phyloP scores from a whole-genome alignment of 306 rosid genomes.

The Vigna angularis region DNA sequence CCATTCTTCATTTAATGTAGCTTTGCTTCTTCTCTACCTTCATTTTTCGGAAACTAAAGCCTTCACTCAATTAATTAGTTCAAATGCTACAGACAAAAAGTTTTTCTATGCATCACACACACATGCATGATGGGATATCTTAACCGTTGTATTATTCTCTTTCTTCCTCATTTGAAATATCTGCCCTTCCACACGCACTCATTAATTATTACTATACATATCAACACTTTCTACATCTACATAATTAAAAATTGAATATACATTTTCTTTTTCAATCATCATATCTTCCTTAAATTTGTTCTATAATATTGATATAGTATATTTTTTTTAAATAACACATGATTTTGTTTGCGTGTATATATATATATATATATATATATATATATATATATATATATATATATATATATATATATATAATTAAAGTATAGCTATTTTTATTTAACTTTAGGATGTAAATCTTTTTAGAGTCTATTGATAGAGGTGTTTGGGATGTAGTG shows the following conservation, averaged over 20 bases:
- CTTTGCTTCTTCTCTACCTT: background rate
- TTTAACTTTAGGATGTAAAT: too few species aligned
- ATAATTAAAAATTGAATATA: background rate
- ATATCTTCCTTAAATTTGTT: background rate
- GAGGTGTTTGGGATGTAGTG: too few species aligned
- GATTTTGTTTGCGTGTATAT: too few species aligned
- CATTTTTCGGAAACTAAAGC: background rate
- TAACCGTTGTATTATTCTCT: slow-evolving; percentile 6
- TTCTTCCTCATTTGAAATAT: background rate
- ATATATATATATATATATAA: too few species aligned
- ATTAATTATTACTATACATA: background rate
- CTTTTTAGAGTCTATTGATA: too few species aligned
- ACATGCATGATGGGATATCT: slow-evolving; percentile 5
- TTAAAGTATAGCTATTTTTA: too few species aligned
- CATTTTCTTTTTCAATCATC: background rate
- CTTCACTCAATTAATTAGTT: slow-evolving; percentile 18
- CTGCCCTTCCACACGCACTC: background rate
- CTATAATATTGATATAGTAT: too few species aligned
- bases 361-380: too few species aligned
- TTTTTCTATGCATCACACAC: background rate
- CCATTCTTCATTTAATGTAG: background rate
- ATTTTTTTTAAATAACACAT: too few species aligned
- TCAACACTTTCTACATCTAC: background rate
- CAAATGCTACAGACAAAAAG: slow-evolving; percentile 42
- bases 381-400: too few species aligned